These are phyloP conservation scores for Nitzschia palea DNA, from an alignment of 108 stramenopile species.

Conservation along the genomic window DNA sequence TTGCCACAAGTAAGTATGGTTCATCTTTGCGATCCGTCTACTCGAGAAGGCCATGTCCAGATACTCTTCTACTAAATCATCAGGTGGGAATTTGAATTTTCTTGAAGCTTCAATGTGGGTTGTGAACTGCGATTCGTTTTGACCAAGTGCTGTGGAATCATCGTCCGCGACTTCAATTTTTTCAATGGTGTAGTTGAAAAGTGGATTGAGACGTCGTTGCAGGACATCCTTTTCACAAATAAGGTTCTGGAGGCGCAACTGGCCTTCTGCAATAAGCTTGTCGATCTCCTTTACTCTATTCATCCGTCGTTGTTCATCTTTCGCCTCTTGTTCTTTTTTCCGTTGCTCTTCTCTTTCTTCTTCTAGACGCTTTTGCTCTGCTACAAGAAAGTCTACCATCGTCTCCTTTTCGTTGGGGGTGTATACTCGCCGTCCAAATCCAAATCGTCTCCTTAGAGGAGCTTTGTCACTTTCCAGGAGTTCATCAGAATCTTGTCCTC, in stretches of 20 bases:
- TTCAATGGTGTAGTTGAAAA: conserved; percentile 76
- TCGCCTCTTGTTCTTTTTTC: conserved; percentile 14
- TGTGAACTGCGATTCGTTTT: conserved; percentile 38
- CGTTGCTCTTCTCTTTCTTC: conserved; percentile 11
- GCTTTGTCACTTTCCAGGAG: no score
- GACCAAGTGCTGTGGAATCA: conserved; percentile 33
- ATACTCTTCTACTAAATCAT: conserved; percentile 83
- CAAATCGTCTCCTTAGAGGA: background rate
- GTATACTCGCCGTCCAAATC: background rate
- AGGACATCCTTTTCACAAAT: conserved; percentile 85
- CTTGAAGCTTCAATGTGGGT: conserved; percentile 28
- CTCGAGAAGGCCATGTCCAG: conserved; percentile 69
- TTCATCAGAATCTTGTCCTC: no score
- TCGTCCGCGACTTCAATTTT: background rate
- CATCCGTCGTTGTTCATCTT: conserved; percentile 46
- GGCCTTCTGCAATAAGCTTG: conserved; percentile 53
- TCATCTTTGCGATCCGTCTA: conserved; percentile 66
- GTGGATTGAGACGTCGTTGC: conserved; percentile 78
- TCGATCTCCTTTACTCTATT: conserved; percentile 81
- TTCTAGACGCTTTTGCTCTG: background rate
- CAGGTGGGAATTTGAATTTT: conserved; percentile 78
- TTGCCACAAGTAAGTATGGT: conserved; percentile 86
- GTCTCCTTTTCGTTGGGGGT: background rate
- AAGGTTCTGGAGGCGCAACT: conserved; percentile 57
- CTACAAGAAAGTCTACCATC: background rate